These are phyloP conservation scores for Cordyceps militaris DNA, from an alignment of 2,329 filamentous ascomycete genomes.

Conservation along the genomic window DNA sequence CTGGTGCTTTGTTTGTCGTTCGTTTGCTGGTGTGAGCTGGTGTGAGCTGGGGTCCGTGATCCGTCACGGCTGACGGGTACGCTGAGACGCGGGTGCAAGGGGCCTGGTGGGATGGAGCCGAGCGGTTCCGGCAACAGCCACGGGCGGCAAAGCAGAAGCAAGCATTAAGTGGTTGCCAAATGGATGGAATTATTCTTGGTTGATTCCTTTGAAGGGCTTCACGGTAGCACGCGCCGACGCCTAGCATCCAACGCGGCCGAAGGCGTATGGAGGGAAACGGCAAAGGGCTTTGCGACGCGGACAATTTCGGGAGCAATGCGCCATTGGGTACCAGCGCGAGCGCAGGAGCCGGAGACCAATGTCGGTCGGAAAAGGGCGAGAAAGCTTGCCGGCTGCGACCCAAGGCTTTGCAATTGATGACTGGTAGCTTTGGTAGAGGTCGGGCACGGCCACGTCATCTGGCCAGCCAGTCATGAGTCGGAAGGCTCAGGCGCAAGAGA, in stretches of 20 bases:
- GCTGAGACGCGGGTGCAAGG: slow-evolving; percentile 7
- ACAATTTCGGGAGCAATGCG: slow-evolving; percentile 5
- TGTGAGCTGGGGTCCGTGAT: background rate
- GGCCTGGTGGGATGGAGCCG: background rate
- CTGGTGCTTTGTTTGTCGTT: slow-evolving; percentile 6
- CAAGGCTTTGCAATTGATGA: background rate
- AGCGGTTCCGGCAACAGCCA: background rate
- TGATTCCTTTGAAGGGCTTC: background rate
- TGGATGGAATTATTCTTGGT: background rate
- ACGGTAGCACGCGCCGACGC: background rate
- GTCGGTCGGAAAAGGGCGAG: background rate
- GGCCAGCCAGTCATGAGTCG: background rate
- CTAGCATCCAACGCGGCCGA: background rate
- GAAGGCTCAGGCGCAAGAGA: background rate
- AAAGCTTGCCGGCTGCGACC: background rate
- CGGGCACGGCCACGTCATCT: slow-evolving; percentile 6
- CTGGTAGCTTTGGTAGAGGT: background rate
- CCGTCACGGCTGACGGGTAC: slow-evolving; percentile 9
- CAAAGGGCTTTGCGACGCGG: background rate
- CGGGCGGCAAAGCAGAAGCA: background rate
- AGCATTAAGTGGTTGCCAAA: background rate
- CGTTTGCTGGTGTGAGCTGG: slow-evolving; percentile 7
- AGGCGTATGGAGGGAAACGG: background rate
- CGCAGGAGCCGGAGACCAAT: background rate
- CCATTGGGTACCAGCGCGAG: background rate